These are phyloP conservation scores for Anacardium occidentale DNA, from an alignment of 345 rosid genomes.

Conservation along the genomic window DNA sequence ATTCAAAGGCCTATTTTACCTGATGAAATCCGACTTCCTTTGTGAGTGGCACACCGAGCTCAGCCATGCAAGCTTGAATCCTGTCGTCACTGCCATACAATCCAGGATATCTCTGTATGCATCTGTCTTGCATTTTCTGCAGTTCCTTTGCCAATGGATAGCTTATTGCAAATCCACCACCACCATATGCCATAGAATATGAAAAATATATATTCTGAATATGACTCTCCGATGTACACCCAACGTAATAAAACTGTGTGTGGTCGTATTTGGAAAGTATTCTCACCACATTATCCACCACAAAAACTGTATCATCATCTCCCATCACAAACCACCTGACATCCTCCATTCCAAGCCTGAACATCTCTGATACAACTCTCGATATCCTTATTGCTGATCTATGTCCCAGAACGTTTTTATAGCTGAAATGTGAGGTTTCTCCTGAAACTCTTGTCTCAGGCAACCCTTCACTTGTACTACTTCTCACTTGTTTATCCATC, in stretches of 20 bases:
- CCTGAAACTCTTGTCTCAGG: conserved; percentile 64
- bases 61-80: conserved; percentile 85
- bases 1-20: conserved; percentile 31
- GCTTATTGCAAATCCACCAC: conserved; percentile 87
- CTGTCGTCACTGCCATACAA: conserved; percentile 84
- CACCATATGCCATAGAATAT: conserved; percentile 79
- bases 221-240: conserved; percentile 81
- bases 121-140: conserved; percentile 68
- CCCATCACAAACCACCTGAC: conserved; percentile 89
- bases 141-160: conserved; percentile 64
- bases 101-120: conserved; percentile 77
- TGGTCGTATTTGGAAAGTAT: conserved; percentile 63
- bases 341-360: conserved; percentile 57
- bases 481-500: conserved; percentile 55
- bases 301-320: conserved; percentile 74
- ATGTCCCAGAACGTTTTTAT: conserved; percentile 60
- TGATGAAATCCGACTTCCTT: conserved; percentile 83
- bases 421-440: conserved; percentile 66
- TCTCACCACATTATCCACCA: conserved; percentile 65
- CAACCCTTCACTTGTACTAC: conserved; percentile 39
- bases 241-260: conserved; percentile 60
- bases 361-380: conserved; percentile 68
- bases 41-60: conserved; percentile 77
- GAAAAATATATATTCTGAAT: conserved; percentile 76
- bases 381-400: conserved; percentile 77